Base-by-base conservation (phyloP, 2,329 filamentous ascomycete species). In the Lecanoromycetidae sp. region DNA sequence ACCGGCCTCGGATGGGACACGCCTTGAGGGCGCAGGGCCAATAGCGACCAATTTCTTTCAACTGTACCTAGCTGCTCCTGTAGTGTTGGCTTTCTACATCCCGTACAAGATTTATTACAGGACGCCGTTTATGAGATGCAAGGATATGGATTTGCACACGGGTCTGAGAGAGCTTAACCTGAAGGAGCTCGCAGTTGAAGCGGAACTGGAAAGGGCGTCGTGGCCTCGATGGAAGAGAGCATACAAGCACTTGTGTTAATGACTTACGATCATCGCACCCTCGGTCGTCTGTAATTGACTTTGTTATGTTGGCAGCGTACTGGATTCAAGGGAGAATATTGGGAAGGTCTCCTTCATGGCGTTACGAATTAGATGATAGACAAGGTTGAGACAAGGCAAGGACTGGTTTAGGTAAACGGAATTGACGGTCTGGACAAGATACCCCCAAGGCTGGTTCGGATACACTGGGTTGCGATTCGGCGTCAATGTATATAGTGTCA, bases 141-240 rank as follows among this genome's bases (percentile, higher is more conserved):
- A 73, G 42, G 82, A 93, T 53, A 93, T 95, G 80, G 88, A 95
- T 64, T 67, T 95, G 52, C 77, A 82, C 50, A 94, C 87, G 0
- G 90, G 90, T 2, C 78, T 87, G 23, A 73, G 88, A 22, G 87
- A 94, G 59, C 75, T 95, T 49, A 88, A 94, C 61, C 67, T 95
- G 36, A 77, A 80, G 23, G 77, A 84, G 50, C 66, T 96, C 41
- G 71, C 93, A 41, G 80, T 80, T 34, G 83, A 94, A 62, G 90
- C 95, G 69, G 68, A 72, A 32, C 81, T 83, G 44, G 87, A 95
- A 67, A 71, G 72, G 57, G 75, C 72, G 26, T 61, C 64, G 4
- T 90, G 84, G 85, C 84, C 85, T 0, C 65, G 56, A 49, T 90
- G 84, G 84, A 91, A 90, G 69, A 80, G 71, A 58, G 55, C 75